These are phyloP conservation scores for Xylariaceae sp. DNA, from an alignment of 2,329 filamentous ascomycete species.

Conservation along the genomic window DNA sequence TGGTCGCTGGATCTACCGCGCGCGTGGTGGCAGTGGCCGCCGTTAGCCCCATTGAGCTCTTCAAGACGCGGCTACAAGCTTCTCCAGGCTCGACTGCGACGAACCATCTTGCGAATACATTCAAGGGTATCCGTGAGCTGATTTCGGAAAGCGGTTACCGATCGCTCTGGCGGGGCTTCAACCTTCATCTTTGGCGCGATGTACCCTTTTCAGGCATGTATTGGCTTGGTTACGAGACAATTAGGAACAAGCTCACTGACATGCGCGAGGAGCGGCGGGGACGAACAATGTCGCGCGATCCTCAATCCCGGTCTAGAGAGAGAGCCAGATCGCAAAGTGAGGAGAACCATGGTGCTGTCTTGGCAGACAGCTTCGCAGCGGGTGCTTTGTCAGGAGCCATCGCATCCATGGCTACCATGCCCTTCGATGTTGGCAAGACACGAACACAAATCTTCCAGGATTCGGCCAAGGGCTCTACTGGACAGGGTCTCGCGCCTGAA, in stretches of 20 bases:
- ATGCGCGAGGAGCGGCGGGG: conserved; percentile 55
- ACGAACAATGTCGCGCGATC: conserved; percentile 37
- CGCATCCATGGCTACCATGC: conserved; percentile 85
- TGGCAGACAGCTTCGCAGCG: conserved; percentile 84
- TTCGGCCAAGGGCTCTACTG: conserved; percentile 31
- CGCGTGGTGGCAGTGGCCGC: conserved; percentile 76
- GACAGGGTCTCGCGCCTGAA: conserved; percentile 56
- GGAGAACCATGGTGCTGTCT: conserved; percentile 73
- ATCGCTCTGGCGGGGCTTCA: conserved; percentile 86
- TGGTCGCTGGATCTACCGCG: conserved; percentile 76
- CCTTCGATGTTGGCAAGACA: conserved; percentile 97
- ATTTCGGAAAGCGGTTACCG: conserved; percentile 72
- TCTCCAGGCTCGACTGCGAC: conserved; percentile 57
- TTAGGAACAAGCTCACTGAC: conserved; percentile 69
- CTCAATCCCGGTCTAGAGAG: conserved; percentile 38
- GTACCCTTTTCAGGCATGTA: conserved; percentile 97
- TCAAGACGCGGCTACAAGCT: conserved; percentile 88
- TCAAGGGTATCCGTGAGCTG: conserved; percentile 75
- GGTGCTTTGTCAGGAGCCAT: conserved; percentile 80
- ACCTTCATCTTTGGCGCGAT: conserved; percentile 90
- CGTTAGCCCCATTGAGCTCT: conserved; percentile 90
- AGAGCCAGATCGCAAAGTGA: conserved; percentile 58
- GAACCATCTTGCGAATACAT: conserved; percentile 74
- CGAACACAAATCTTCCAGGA: conserved; percentile 81
- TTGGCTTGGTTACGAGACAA: conserved; percentile 95